These are phyloP conservation scores for Somion occarium DNA, from an alignment of 1,284 basidiomycete species.

Conservation along the genomic window DNA sequence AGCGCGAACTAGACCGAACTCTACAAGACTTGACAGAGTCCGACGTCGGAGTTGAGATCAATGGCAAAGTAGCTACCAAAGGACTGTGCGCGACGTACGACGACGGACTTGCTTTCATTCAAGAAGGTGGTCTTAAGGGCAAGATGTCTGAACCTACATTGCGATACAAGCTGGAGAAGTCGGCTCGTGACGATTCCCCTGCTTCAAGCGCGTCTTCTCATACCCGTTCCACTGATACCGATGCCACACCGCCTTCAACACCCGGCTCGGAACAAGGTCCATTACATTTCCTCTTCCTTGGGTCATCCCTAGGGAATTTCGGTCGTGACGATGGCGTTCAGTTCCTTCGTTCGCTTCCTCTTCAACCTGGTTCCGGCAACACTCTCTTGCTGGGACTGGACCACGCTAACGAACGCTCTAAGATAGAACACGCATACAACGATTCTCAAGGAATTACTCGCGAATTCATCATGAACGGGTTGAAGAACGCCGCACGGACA, in stretches of 20 bases:
- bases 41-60: slow-evolving; percentile 57
- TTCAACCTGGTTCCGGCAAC: slow-evolving; percentile 68
- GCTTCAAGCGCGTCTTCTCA: slow-evolving; percentile 26
- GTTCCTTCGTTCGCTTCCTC: slow-evolving; percentile 78
- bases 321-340: slow-evolving; percentile 63
- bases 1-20: slow-evolving; percentile 81
- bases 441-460: slow-evolving; percentile 76
- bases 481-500: slow-evolving; percentile 57
- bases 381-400: slow-evolving; percentile 83
- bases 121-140: slow-evolving; percentile 50
- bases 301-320: slow-evolving; percentile 94
- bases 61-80: slow-evolving; percentile 68
- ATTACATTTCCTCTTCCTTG: slow-evolving; percentile 88
- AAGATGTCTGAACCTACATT: slow-evolving; percentile 10
- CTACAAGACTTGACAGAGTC: slow-evolving; percentile 65
- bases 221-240: slow-evolving; percentile 21
- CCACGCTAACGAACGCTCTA: slow-evolving; percentile 63
- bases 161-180: slow-evolving; percentile 16
- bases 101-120: slow-evolving; percentile 68
- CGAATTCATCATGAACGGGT: slow-evolving; percentile 89
- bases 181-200: slow-evolving; percentile 21
- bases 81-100: slow-evolving; percentile 92
- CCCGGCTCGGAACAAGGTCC: slow-evolving; percentile 39
- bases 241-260: slow-evolving; percentile 35
- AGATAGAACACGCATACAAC: slow-evolving; percentile 82